Evolutionary conservation across 2,329 filamentous ascomycete species (phyloP).

Genomic region (Pseudogymnoascus sp.): DNA sequence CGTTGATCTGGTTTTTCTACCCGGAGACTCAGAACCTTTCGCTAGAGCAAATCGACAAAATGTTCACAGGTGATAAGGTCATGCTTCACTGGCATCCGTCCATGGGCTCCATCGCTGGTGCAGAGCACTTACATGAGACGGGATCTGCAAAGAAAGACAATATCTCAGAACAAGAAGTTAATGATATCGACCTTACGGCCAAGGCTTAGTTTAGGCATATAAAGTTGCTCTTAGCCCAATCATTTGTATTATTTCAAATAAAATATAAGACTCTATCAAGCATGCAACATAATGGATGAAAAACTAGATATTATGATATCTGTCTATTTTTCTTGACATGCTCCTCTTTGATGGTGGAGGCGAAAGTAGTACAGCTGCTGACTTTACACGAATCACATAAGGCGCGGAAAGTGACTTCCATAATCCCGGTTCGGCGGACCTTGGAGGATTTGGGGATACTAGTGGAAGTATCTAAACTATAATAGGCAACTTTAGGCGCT

Average conservation of each 20-base stretch:
- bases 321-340: no score
- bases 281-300: no score
- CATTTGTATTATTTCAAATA: neutral
- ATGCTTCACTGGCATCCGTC: slow-evolving; percentile 26
- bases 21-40: slow-evolving; percentile 26
- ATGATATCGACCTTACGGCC: neutral
- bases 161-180: neutral
- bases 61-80: slow-evolving; percentile 20
- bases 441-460: no score
- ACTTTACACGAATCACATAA: no score
- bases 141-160: neutral
- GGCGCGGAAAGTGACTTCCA: no score
- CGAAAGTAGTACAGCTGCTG: no score
- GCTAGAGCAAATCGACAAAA: slow-evolving; percentile 27
- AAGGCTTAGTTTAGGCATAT: neutral
- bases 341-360: no score
- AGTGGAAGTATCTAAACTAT: neutral
- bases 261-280: no score
- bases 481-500: neutral
- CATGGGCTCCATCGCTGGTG: slow-evolving; percentile 3
- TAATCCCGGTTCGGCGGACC: no score
- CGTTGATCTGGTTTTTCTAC: slow-evolving; percentile 26
- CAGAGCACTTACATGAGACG: neutral
- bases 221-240: neutral
- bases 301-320: no score